Evolutionary conservation across 306 rosid species (phyloP).

Genomic region (Macrotyloma uniflorum): DNA sequence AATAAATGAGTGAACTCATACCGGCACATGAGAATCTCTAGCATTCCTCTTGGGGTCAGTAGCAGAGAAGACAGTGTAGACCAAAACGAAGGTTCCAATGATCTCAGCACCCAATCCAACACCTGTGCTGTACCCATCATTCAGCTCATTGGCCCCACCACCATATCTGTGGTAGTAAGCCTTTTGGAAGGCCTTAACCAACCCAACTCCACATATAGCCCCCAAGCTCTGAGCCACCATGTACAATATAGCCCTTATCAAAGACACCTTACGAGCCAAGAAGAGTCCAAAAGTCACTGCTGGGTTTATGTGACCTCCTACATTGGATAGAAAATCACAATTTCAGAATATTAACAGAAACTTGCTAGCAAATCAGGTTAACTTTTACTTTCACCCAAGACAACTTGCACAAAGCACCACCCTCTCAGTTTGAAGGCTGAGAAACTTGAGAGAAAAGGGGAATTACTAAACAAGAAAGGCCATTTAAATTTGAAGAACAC

Average conservation of each 20-base stretch:
- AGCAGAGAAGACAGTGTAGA: constrained; percentile 78
- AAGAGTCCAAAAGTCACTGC: constrained; percentile 79
- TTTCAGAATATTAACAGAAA: neutral
- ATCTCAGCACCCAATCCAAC: constrained; percentile 73
- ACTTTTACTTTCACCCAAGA: neutral
- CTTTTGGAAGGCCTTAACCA: constrained; percentile 74
- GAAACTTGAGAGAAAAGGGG: neutral
- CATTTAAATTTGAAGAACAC: too few relatives aligned
- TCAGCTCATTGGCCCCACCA: constrained; percentile 67
- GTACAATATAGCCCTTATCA: constrained; percentile 66
- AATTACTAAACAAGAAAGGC: neutral
- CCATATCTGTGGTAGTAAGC: constrained; percentile 48
- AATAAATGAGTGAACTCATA: constrained; percentile 11
- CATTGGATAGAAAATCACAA: neutral
- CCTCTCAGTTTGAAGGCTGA: neutral
- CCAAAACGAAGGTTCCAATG: constrained; percentile 71
- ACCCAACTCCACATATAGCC: constrained; percentile 76
- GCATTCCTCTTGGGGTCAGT: constrained; percentile 83
- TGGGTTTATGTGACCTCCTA: constrained; percentile 87
- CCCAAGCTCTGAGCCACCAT: constrained; percentile 80
- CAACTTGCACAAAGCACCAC: neutral
- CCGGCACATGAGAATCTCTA: constrained; percentile 83
- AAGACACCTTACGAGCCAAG: constrained; percentile 79
- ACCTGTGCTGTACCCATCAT: constrained; percentile 52
- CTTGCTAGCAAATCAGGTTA: neutral